Evolutionary conservation across 305 asterid species (phyloP), one percentile per base, ranked within the genome.

Genomic region (Ilex paraguariensis): DNA sequence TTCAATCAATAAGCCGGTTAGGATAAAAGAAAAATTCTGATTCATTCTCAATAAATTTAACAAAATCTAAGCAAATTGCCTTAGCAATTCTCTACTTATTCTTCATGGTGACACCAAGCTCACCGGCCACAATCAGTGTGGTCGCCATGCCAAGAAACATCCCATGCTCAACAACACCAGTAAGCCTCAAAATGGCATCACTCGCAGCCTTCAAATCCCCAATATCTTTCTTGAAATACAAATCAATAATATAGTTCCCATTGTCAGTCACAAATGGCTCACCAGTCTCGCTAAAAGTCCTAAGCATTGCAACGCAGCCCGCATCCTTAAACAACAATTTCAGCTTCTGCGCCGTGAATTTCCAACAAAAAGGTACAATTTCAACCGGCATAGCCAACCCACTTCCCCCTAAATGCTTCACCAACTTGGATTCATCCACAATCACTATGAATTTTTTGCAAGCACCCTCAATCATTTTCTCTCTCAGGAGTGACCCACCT

Each of bases 381-480:
- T 90, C 97, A n/a, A 90, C 95, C 8, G 95, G 97, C 95, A 87
- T 81, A 51, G 97, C 95, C 55, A 90, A 70, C 10, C 86, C 81
- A 56, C 97, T 87, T 0, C 95, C 97, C 0, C 97, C 97, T 3
- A 90, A 42, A 60, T 77, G 45, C 0, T 77, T 70, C 62, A 90
- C 97, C 74, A 85, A 54, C 60, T 90, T 87, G 0, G 95, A 82
- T 55, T 90, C 96, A 70, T 90, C 97, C 11, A 90, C 96, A 5
- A 90, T 90, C 0, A 90, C 95, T 1, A 90, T 70, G 14, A 90
- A 84, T 60, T 84, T 85, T 77, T 84, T 87, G 9, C 78, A 72
- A 7, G 80, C 87, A 0, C 89, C 70, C 66, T 90, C 97, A 0
- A 90, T 83, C 97, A 90, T 90, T 71, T 87, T 90, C 31, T 90